These are phyloP conservation scores for Saccharata proteae DNA, from an alignment of 2,329 filamentous ascomycete genomes.

Conservation along the genomic window DNA sequence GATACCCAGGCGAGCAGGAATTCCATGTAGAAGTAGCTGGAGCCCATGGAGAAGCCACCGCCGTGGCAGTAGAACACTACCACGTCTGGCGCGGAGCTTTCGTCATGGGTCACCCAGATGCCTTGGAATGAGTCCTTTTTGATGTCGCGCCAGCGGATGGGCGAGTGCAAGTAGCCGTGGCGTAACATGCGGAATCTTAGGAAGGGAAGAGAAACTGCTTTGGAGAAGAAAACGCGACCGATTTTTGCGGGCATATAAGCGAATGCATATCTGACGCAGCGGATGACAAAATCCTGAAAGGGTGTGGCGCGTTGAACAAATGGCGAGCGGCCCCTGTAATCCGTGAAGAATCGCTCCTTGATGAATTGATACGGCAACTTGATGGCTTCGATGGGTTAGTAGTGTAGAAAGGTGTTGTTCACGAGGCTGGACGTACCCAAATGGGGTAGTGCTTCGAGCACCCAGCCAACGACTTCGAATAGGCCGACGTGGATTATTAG, in stretches of 20 bases:
- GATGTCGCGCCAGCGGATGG: constrained; percentile 53
- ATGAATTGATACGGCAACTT: constrained; percentile 48
- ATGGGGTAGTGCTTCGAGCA: constrained; percentile 54
- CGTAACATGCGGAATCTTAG: constrained; percentile 62
- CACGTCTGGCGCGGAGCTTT: constrained; percentile 52
- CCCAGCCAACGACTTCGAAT: constrained; percentile 44
- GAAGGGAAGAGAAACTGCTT: constrained; percentile 60
- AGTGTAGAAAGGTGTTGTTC: constrained; percentile 10
- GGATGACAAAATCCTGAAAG: constrained; percentile 67
- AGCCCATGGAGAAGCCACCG: constrained; percentile 76
- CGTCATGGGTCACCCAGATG: constrained; percentile 56
- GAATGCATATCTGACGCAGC: constrained; percentile 69
- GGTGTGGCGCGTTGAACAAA: constrained; percentile 59
- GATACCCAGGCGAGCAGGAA: constrained; percentile 63
- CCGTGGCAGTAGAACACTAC: constrained; percentile 77
- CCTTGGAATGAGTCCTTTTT: constrained; percentile 45
- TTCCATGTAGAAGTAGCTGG: constrained; percentile 72
- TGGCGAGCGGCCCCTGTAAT: constrained; percentile 35
- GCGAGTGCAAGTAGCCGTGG: constrained; percentile 52
- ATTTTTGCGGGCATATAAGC: constrained; percentile 55
- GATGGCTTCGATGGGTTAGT: constrained; percentile 35
- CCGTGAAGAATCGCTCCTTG: constrained; percentile 43
- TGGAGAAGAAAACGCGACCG: constrained; percentile 67
- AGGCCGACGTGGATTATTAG: constrained; percentile 57
- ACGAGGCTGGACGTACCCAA: constrained; percentile 39